phyloP scores from a whole-genome alignment of 2,329 filamentous ascomycete species.

The Cytospora schulzeri region DNA sequence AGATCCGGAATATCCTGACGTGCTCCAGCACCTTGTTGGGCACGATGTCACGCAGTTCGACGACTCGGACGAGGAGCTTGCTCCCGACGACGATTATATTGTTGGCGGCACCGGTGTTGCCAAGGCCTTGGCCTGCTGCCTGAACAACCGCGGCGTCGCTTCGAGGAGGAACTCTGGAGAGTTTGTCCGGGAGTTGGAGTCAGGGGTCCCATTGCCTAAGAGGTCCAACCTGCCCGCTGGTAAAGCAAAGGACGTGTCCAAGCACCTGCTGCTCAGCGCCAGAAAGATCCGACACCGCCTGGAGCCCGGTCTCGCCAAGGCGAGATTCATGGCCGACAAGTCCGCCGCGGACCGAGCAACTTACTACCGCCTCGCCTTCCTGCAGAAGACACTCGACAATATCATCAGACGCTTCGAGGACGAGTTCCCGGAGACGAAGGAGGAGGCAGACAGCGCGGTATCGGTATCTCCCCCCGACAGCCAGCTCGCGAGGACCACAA shows the following conservation, averaged over 20 bases:
- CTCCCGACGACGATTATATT: constrained; percentile 91
- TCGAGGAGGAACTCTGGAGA: constrained; percentile 56
- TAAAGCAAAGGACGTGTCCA: constrained; percentile 90
- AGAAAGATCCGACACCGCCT: constrained; percentile 84
- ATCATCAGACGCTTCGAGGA: constrained; percentile 97
- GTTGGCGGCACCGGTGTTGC: constrained; percentile 94
- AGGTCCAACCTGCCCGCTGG: constrained; percentile 47
- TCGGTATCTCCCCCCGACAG: constrained; percentile 33
- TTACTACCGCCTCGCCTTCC: constrained; percentile 79
- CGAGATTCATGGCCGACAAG: constrained; percentile 60
- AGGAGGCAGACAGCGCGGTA: constrained; percentile 37
- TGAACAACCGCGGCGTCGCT: constrained; percentile 76
- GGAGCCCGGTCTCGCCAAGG: constrained; percentile 80
- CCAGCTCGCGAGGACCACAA: constrained; percentile 32
- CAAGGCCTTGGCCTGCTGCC: constrained; percentile 87
- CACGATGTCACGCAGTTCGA: constrained; percentile 56
- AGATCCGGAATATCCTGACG: constrained; percentile 67
- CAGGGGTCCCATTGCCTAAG: constrained; percentile 48
- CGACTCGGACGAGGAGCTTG: constrained; percentile 61
- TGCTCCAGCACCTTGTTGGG: constrained; percentile 84
- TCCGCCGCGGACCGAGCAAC: constrained; percentile 64
- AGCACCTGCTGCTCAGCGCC: constrained; percentile 82
- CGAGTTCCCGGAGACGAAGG: constrained; percentile 87
- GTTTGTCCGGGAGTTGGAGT: constrained; percentile 55
- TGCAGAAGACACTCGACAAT: constrained; percentile 83